Evolutionary conservation across 2,329 filamentous ascomycete genomes (phyloP), one percentile per base, ranked within the genome.

Genomic region (Monosporascus sp.): DNA sequence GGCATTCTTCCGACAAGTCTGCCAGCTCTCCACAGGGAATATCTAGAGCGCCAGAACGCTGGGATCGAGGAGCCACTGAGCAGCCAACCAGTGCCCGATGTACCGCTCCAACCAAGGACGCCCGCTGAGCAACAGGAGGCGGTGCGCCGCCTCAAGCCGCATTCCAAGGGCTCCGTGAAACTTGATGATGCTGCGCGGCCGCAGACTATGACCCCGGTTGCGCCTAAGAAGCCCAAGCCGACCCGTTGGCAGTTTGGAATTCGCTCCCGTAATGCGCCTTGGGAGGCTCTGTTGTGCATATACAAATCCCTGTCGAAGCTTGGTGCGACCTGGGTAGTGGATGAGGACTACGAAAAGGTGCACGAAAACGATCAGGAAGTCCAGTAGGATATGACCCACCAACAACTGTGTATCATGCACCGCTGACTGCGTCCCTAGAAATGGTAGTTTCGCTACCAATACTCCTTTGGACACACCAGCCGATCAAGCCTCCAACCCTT

Each of bases 221-320:
- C 85, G 2, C 70, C 77, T 3, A 91, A 89, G 74, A 91, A 89
- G 69, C 73, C 79, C 5, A 91, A 89, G 65, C 88, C 88, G 1
- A 89, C 92, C 17, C 90, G 93, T 60, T 99, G 94, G 94, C 94
- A 99, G 69, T 99, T 99, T 68, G 94, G 94, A 53, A 99, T 99
- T 57, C 84, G 94, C 38, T 96, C 91, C 46, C 85, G 94, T 48
- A 99, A 97, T 65, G 88, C 91, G 52, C 94, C 94, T 0, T 91
- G 92, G 64, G 94, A 99, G 70, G 94, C 94, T 0, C 88, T 99
- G 70, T 77, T 96, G 26, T 97, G 93, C 65, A 94, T 99, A 52
- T 97, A 97, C 77, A 91, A 93, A 69, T 92, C 94, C 0, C 76
- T 99, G 44, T 79, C 86, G 56, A 92, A 92, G 60, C 86, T 97